Evolutionary conservation across 768 basidiomycete genomes (phyloP).

Genomic region (Terana coerulea): DNA sequence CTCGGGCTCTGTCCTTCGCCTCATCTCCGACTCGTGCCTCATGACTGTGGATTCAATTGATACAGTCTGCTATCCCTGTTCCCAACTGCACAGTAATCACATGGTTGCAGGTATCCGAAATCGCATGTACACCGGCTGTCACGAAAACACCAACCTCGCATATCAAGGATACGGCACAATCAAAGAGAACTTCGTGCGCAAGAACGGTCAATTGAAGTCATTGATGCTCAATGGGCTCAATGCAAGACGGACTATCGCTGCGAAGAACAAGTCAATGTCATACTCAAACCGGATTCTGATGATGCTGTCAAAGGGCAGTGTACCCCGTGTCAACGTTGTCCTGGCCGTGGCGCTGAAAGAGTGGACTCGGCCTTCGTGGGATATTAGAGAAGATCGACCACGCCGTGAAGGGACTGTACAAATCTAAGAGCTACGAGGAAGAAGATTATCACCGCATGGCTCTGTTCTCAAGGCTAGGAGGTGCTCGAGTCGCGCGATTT

Average conservation of each 20-base stretch:
- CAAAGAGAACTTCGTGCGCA: too few species aligned
- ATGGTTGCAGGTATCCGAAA: too few species aligned
- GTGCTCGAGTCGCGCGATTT: background rate
- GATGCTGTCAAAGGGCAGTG: background rate
- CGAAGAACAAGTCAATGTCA: background rate
- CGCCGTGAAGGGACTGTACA: background rate
- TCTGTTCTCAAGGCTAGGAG: background rate
- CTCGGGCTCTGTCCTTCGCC: too few species aligned
- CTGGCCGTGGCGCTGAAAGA: background rate
- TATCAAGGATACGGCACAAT: too few species aligned
- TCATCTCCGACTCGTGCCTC: too few species aligned
- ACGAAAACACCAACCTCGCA: too few species aligned
- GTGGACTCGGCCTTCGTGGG: background rate
- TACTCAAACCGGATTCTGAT: background rate
- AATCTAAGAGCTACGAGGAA: background rate
- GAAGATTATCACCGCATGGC: background rate
- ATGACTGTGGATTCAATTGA: too few species aligned
- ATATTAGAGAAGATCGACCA: background rate
- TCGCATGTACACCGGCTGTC: too few species aligned
- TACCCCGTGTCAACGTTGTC: background rate
- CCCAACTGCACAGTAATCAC: too few species aligned
- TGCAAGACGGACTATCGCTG: background rate
- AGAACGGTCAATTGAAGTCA: too few species aligned
- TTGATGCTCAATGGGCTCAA: background rate
- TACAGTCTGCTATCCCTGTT: too few species aligned